Base-by-base conservation (phyloP, 352 stramenopile species). In the Phytophthora hibernalis region DNA sequence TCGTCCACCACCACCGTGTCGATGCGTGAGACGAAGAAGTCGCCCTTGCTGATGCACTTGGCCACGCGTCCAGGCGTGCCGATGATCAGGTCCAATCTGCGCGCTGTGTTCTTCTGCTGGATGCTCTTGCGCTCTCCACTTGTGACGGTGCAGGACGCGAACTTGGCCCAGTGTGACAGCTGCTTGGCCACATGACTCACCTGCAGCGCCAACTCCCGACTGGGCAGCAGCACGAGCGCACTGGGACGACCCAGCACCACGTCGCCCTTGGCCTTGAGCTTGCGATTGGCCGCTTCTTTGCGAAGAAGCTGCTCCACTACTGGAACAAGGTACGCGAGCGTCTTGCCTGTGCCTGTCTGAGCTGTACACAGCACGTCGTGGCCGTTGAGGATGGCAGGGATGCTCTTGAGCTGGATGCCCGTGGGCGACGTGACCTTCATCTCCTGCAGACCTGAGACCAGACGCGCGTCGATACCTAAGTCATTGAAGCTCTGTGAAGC, bases 1-100 rank as follows among this genome's bases (percentile, higher is more conserved):
- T 96, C 87, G 56, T 96, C 87, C 7, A 92, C 52, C 35, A 94
- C 80, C 45, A 94, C 51, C 4, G 82, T 91, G 33, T 79, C 61
- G 38, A 94, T 74, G 3, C 74, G 78, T n/a, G 85, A 94, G n/a
- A 96, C 67, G 22, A 85, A 92, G 53, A 96, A 82, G 48, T 93
- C 83, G 18, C 77, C 74, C 21, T 80, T 84, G 47, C 73, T 80
- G 40, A 94, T 83, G 59, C 83, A 91, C 56, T 91, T 92, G 33
- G 81, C 79, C 16, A 96, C 67, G 1, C 87, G 76, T 1, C 87
- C 87, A 16, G 87, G 87, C 24, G 87, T 96, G 11, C 83, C 87
- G 45, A 96, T 82, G 45, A 96, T 72, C 20, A 92, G 51, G 38
- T 96, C 87, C 11, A 96, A 56, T 42, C 73, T 70, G 3, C 78